Conservation (phyloP, 2,329 filamentous ascomycete species). For the Fusarium nelsonii region DNA sequence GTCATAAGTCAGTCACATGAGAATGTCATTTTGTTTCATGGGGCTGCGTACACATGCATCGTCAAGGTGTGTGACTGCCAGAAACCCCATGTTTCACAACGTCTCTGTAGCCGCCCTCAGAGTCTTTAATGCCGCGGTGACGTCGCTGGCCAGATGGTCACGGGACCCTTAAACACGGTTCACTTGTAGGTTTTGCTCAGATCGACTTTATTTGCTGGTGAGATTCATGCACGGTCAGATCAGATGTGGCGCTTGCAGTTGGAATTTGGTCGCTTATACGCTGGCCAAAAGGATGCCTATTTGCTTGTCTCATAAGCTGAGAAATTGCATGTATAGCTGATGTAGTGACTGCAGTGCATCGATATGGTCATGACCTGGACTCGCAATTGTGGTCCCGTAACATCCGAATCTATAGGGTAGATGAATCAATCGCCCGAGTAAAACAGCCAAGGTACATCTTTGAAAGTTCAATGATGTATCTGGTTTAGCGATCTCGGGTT, state of each 20-base stretch:
- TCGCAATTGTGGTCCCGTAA: slow-evolving; percentile 11
- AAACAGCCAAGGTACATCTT: neutral
- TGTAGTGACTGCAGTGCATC: neutral
- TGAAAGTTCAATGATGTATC: neutral
- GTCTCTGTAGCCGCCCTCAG: slow-evolving; percentile 38
- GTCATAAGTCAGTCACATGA: slow-evolving; percentile 45
- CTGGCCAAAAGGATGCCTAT: neutral
- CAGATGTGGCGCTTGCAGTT: neutral
- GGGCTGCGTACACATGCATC: slow-evolving; percentile 1
- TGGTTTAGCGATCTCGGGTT: neutral
- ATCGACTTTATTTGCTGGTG: slow-evolving; percentile 1
- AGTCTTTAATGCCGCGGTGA: slow-evolving; percentile 33
- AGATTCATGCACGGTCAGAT: slow-evolving; percentile 22
- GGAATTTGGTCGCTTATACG: neutral
- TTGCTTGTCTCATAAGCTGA: neutral
- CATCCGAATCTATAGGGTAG: slow-evolving; percentile 26
- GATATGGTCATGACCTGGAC: neutral
- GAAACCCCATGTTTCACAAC: slow-evolving; percentile 44
- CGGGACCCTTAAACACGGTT: slow-evolving; percentile 34
- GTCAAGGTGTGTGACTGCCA: slow-evolving; percentile 31
- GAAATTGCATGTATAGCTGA: neutral
- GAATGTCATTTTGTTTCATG: slow-evolving; percentile 28
- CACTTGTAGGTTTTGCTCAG: slow-evolving; percentile 21
- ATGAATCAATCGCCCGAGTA: neutral
- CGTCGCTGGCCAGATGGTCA: slow-evolving; percentile 37